Conservation (phyloP, 2,329 filamentous ascomycete genomes). For the Paecilomyces variotii region DNA sequence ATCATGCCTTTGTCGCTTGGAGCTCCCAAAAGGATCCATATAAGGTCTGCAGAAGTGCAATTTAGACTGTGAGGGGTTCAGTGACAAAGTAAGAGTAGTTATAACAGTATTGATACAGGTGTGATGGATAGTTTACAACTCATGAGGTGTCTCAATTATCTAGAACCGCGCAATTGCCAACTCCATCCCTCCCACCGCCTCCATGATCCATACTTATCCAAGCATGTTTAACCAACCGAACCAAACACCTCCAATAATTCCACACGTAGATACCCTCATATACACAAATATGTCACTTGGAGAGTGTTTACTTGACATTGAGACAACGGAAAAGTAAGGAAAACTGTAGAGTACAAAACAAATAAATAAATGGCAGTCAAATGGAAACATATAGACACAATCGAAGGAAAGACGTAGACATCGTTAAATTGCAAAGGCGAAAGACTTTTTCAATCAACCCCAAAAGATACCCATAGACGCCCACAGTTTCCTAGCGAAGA, state of each 20-base stretch:
- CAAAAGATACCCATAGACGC: not conserved
- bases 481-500: not conserved
- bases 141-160: not conserved
- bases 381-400: not conserved
- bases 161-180: not conserved
- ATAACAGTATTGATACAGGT: not conserved
- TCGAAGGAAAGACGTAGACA: not conserved
- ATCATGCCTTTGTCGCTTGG: not conserved
- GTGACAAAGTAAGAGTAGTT: not conserved
- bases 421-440: not conserved
- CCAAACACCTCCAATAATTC: not conserved
- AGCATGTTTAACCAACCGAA: not conserved
- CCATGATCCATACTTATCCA: not conserved
- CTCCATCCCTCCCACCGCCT: not conserved
- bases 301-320: not conserved
- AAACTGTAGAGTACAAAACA: not conserved
- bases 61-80: not conserved
- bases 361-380: not conserved
- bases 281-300: not conserved
- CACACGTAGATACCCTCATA: not conserved
- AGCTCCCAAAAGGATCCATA: not conserved
- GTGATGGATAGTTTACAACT: not conserved
- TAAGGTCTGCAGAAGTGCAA: not conserved
- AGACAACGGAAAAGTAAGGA: not conserved
- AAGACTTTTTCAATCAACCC: not conserved